Evolutionary conservation across 768 basidiomycete species (phyloP), one percentile per base, ranked within the genome.

Genomic region (Clavulina sp.): DNA sequence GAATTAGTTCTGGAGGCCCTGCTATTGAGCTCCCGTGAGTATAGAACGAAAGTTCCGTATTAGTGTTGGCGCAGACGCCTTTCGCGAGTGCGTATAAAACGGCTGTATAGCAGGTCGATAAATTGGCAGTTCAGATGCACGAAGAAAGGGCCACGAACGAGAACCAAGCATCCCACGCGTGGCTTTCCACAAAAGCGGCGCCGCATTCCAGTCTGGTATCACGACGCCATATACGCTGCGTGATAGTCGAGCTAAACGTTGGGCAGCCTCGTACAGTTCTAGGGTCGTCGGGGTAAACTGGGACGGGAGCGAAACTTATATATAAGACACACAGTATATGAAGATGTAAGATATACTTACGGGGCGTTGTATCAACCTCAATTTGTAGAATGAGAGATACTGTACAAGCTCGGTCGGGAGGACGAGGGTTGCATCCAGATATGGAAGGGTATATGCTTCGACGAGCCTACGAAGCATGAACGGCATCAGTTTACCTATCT

Each of bases 101-200:
- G 4, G 84, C 86, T 82, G 59, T 48, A 51, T 44, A 31, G 9
- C 60, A 52, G 34, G 54, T 47, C n/a, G 60, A 58, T 4, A 58
- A 41, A 19, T 59, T 59, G 7, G 60, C n/a, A 16, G 23, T 41
- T 34, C 33, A 13, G 28, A 30, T 9, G 18, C 19, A 23, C 30
- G 28, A 52, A 52, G 55, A 51, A 46, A 62, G 32, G 7, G 51
- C 26, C 40, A 74, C 87, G 47, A 66, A 92, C 88, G 83, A 51
- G 78, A 78, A 36, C 84, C 80, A 48, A 78, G 75, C 50, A 92
- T 67, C 9, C 70, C 68, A 52, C 76, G 72, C 21, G 81, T 71
- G 1, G 78, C 69, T 16, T 83, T 72, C 88, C 88, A 93, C 32
- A 89, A 69, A 19, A 89, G 64, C 1, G 82, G 81, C 5, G 77